Conservation (phyloP, 768 basidiomycete species). For the Boletus sp. region DNA sequence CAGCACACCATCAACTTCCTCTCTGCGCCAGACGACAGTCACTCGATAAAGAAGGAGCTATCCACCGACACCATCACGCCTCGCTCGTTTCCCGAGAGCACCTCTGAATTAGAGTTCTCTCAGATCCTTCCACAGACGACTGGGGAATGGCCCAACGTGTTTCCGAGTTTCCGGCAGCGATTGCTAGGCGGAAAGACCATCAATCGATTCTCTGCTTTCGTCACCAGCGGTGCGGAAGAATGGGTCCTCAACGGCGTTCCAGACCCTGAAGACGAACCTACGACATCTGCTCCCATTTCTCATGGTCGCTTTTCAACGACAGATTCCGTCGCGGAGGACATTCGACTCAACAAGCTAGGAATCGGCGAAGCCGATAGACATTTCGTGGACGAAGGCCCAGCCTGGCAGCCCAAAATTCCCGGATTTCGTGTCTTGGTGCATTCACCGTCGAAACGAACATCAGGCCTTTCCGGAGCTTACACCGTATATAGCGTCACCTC, state of each 20-base stretch:
- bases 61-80: conserved; percentile 53
- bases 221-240: conserved; percentile 82
- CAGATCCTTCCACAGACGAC: conserved; percentile 64
- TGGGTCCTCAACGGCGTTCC: conserved; percentile 70
- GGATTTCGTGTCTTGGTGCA: conserved; percentile 74
- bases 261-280: conserved; percentile 29
- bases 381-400: conserved; percentile 65
- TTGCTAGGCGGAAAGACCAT: conserved; percentile 75
- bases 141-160: conserved; percentile 58
- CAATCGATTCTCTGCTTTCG: conserved; percentile 85
- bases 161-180: conserved; percentile 69
- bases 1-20: conserved; percentile 70
- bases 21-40: conserved; percentile 42
- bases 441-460: conserved; percentile 74
- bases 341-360: conserved; percentile 40
- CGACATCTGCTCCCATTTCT: conserved; percentile 18
- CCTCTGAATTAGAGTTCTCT: conserved; percentile 26
- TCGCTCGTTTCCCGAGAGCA: conserved; percentile 34
- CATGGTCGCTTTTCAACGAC: conserved; percentile 29
- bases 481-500: conserved; percentile 78
- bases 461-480: conserved; percentile 65
- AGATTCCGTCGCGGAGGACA: conserved; percentile 42
- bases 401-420: conserved; percentile 74
- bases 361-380: conserved; percentile 64
- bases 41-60: conserved; percentile 27